Percentiles rank a stretch among this genome's conserved stretches.
Evolutionary conservation across 805 yeast genomes (phyloP).

Genomic region (Starmerella cellae): DNA sequence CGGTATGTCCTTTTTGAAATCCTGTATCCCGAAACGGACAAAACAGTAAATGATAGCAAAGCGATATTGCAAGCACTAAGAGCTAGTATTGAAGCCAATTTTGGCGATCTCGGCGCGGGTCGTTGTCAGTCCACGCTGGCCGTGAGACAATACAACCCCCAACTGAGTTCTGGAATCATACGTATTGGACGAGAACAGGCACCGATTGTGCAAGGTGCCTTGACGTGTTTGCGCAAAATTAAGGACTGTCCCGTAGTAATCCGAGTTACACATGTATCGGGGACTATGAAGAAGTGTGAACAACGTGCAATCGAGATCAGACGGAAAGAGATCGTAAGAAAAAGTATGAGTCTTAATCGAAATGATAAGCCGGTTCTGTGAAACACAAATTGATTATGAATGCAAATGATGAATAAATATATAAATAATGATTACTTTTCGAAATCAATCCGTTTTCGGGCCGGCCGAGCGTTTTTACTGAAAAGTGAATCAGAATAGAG

Average conservation of each 20-base stretch:
- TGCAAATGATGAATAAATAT: not conserved
- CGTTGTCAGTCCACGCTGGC: constrained; percentile 44
- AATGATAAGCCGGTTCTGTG: not conserved
- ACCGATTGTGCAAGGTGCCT: constrained; percentile 51
- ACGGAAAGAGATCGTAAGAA: not conserved
- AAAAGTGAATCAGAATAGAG: constrained; percentile 50
- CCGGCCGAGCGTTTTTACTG: constrained; percentile 23
- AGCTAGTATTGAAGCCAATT: constrained; percentile 43
- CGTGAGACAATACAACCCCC: constrained; percentile 65
- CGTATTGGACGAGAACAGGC: constrained; percentile 58
- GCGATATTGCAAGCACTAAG: constrained; percentile 42
- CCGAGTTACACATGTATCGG: constrained; percentile 59
- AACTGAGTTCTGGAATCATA: constrained; percentile 73
- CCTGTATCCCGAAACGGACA: constrained; percentile 42
- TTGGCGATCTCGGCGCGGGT: constrained; percentile 72
- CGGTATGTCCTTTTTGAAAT: constrained; percentile 75
- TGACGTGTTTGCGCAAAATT: constrained; percentile 35
- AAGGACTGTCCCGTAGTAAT: constrained; percentile 41
- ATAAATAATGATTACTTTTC: constrained; percentile 26
- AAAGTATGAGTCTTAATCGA: too few relatives aligned
- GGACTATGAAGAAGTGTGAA: constrained; percentile 78
- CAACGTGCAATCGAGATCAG: constrained; percentile 42
- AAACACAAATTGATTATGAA: too few relatives aligned
- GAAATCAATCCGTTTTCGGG: constrained; percentile 36
- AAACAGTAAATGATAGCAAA: constrained; percentile 33